These are phyloP conservation scores for Lophiostoma macrostomum DNA, from an alignment of 495 filamentous ascomycete species.

Conservation along the genomic window DNA sequence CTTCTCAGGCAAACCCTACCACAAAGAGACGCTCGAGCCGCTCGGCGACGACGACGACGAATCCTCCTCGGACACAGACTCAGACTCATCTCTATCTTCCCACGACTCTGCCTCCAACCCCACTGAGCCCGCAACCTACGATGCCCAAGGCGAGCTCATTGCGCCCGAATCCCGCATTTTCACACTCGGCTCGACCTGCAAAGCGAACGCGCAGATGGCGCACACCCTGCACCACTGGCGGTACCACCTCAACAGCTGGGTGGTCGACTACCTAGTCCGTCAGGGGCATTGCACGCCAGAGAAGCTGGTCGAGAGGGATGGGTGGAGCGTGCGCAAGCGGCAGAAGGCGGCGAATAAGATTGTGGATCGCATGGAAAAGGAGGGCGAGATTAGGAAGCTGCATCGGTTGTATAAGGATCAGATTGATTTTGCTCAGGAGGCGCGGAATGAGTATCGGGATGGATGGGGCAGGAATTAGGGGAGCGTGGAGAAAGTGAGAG, in stretches of 20 bases:
- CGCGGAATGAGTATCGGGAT: constrained; percentile 35
- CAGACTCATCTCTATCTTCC: constrained; percentile 5
- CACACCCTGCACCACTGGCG: constrained; percentile 76
- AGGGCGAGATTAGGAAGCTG: constrained; percentile 54
- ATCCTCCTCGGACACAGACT: constrained; percentile 7
- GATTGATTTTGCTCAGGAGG: constrained; percentile 53
- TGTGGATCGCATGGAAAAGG: constrained; percentile 55
- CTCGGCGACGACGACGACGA: constrained; percentile 53
- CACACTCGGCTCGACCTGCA: constrained; percentile 55
- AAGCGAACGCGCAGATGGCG: constrained; percentile 62
- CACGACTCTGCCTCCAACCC: constrained; percentile 36
- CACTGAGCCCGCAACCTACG: constrained; percentile 28
- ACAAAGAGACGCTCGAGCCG: constrained; percentile 64
- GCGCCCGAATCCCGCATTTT: constrained; percentile 34
- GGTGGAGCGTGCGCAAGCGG: constrained; percentile 51
- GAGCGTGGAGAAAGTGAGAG: neutral
- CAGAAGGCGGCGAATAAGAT: constrained; percentile 55
- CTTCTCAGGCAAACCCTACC: constrained; percentile 68
- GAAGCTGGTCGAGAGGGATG: constrained; percentile 55
- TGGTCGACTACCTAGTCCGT: constrained; percentile 56
- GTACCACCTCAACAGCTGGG: constrained; percentile 66
- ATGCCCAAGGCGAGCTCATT: constrained; percentile 35
- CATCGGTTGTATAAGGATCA: constrained; percentile 59
- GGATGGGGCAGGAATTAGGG: constrained; percentile 18
- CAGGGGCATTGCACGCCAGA: constrained; percentile 53